Conservation (phyloP, 768 basidiomycete species). For the Rickenella mellea region DNA sequence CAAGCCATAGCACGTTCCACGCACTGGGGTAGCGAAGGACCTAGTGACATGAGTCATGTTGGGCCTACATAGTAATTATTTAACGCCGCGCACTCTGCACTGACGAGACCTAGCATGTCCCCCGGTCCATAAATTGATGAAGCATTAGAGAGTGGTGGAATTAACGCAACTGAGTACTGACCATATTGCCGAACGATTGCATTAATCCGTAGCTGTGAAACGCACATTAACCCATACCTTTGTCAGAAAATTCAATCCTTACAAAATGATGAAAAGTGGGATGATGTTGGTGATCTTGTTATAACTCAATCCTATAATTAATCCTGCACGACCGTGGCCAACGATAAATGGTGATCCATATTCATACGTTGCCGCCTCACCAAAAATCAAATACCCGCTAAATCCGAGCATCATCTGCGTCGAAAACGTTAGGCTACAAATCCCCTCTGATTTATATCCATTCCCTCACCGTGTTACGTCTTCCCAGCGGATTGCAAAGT, state of each 20-base stretch:
- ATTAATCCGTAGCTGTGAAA: constrained; percentile 52
- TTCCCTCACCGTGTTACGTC: constrained; percentile 42
- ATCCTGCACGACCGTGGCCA: constrained; percentile 23
- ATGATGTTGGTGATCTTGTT: constrained; percentile 52
- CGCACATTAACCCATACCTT: not conserved
- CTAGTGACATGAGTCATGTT: constrained; percentile 18
- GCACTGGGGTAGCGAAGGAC: constrained; percentile 55
- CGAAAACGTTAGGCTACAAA: not conserved
- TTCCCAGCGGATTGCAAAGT: constrained; percentile 44
- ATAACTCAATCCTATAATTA: constrained; percentile 52
- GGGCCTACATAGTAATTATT: not conserved
- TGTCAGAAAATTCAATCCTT: constrained; percentile 13
- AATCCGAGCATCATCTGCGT: constrained; percentile 58
- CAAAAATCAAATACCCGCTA: constrained; percentile 57
- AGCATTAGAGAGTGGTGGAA: constrained; percentile 1
- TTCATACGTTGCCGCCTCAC: constrained; percentile 20
- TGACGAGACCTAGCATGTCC: constrained; percentile 59
- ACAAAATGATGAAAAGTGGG: constrained; percentile 64
- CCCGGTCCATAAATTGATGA: constrained; percentile 54
- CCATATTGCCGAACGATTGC: constrained; percentile 65
- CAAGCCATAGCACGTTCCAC: constrained; percentile 64
- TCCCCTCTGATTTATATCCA: not conserved
- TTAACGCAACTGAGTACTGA: constrained; percentile 13
- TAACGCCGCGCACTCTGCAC: constrained; percentile 44
- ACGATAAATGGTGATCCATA: not conserved